These are phyloP conservation scores for Raphidocelis subcapitata DNA, from an alignment of 139 green algal genomes.

Conservation along the genomic window DNA sequence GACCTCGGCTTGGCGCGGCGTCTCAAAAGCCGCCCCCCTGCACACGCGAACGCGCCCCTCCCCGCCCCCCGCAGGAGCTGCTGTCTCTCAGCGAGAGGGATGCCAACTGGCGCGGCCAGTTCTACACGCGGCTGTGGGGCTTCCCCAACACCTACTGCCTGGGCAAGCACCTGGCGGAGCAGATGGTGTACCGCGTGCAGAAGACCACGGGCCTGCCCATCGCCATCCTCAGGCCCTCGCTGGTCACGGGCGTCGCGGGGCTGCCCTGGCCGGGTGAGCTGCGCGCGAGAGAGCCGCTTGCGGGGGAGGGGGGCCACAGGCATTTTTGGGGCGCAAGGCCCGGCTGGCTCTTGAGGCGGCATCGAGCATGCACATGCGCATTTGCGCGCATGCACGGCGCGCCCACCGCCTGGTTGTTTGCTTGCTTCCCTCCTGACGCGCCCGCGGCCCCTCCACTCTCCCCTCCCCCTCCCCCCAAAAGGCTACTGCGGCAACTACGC, in stretches of 20 bases:
- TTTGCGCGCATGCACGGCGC: too few relatives aligned
- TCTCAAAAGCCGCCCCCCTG: background rate
- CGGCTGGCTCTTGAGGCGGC: too few relatives aligned
- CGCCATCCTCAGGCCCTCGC: conserved; percentile 45
- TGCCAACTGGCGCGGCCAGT: conserved; percentile 24
- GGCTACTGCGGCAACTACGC: conserved; percentile 50
- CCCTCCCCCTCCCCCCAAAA: too few relatives aligned
- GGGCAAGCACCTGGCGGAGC: conserved; percentile 50
- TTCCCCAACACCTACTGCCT: conserved; percentile 61
- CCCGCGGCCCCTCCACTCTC: too few relatives aligned
- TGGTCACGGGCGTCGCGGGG: conserved; percentile 46
- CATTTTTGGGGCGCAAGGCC: too few relatives aligned
- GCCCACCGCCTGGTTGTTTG: too few relatives aligned
- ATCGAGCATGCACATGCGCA: too few relatives aligned
- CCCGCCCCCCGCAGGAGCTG: conserved; percentile 21
- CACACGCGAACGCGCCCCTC: background rate
- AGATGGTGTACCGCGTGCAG: conserved; percentile 47
- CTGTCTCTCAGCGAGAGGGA: conserved; percentile 6
- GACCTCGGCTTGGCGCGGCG: background rate
- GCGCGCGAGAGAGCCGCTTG: background rate
- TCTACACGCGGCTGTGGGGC: conserved; percentile 30
- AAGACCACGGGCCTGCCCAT: conserved; percentile 5
- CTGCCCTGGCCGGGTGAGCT: conserved; percentile 39
- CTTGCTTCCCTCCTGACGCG: too few relatives aligned
- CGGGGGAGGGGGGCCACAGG: background rate